A percentile compares a stretch with the other conserved stretches of the same genome.
Evolutionary conservation across 148 eudicot genomes (phyloP).

Genomic region (Arctostaphylos glauca): DNA sequence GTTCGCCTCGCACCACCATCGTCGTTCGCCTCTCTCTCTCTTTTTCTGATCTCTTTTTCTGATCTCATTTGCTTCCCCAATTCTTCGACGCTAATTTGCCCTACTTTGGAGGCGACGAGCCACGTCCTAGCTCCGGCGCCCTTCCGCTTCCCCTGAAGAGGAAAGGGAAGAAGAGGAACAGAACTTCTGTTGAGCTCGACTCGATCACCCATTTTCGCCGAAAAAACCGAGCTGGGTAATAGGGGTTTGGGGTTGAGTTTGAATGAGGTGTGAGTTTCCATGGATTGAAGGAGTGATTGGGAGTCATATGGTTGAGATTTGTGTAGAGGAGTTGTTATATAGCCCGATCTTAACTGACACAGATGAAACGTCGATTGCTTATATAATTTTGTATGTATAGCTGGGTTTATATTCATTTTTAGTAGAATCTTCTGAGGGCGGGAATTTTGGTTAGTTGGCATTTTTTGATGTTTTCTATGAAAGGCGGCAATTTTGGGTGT

Average conservation of each 20-base stretch:
- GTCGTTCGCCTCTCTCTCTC: no score
- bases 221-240: not conserved
- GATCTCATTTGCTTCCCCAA: not conserved
- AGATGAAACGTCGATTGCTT: not conserved
- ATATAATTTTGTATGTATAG: not conserved
- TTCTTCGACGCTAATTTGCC: not conserved
- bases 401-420: no score
- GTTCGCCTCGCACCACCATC: no score
- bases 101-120: not conserved
- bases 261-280: no score
- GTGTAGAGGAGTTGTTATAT: not conserved
- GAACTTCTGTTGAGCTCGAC: not conserved
- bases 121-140: conserved; percentile 1
- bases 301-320: not conserved
- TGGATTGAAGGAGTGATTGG: not conserved
- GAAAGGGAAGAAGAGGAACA: not conserved
- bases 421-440: no score
- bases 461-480: no score
- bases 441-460: no score
- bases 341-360: not conserved
- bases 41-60: no score
- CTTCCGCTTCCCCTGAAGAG: not conserved
- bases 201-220: not conserved
- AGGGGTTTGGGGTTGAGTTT: not conserved
- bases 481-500: no score